Percentiles rank a stretch among this genome's conserved stretches.
phyloP scores from a whole-genome alignment of 2,329 filamentous ascomycete genomes.

The Dactylellina parvicollis region DNA sequence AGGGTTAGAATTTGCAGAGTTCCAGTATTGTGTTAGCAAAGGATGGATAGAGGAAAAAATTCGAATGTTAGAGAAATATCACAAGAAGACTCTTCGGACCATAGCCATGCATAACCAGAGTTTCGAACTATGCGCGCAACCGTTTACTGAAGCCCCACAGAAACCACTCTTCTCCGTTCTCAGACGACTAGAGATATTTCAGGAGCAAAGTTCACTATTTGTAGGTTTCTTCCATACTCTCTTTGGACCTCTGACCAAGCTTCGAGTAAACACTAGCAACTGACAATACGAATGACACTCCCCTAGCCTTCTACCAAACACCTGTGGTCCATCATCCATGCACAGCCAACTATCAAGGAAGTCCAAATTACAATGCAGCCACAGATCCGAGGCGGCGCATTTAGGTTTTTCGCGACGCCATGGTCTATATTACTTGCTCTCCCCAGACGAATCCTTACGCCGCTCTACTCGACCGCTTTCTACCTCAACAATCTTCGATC shows the following conservation, averaged over 20 bases:
- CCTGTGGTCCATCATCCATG: conserved; percentile 8
- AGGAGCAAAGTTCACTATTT: not conserved
- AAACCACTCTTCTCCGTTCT: not conserved
- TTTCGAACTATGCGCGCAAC: not conserved
- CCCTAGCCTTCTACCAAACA: not conserved
- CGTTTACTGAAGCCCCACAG: not conserved
- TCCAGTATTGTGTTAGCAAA: not conserved
- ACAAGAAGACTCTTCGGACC: conserved; percentile 3
- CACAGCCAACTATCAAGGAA: conserved; percentile 22
- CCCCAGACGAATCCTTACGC: conserved; percentile 11
- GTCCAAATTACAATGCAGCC: conserved; percentile 18
- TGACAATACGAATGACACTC: not conserved
- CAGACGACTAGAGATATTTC: conserved; percentile 19
- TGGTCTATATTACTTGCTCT: too few relatives aligned
- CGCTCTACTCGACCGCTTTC: conserved; percentile 42
- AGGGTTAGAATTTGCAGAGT: conserved; percentile 15
- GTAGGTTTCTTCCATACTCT: conserved; percentile 13
- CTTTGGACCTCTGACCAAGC: not conserved
- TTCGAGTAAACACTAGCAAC: not conserved
- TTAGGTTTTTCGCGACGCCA: not conserved
- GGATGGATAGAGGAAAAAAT: not conserved
- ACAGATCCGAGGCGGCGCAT: not conserved
- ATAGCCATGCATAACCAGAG: conserved; percentile 2
- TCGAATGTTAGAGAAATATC: not conserved
- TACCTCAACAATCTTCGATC: conserved; percentile 20